phyloP scores from a whole-genome alignment of 768 basidiomycete species.

The Tricholoma saponaceum region DNA sequence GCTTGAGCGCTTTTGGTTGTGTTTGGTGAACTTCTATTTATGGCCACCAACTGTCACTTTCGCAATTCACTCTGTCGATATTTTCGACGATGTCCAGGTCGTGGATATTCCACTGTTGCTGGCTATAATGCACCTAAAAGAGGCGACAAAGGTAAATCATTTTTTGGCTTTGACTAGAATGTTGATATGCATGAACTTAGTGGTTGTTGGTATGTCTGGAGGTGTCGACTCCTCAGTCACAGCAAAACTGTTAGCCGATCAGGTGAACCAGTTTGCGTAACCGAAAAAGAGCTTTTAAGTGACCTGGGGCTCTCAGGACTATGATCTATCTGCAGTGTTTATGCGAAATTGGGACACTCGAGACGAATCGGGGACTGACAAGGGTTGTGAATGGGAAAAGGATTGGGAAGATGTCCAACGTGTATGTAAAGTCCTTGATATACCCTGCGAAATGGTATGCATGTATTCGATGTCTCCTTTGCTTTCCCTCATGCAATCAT shows the following conservation, averaged over 20 bases:
- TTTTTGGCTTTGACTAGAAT: too few relatives aligned
- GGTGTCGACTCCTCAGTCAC: slow-evolving; percentile 94
- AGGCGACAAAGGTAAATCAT: slow-evolving; percentile 26
- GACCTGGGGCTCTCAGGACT: slow-evolving; percentile 45
- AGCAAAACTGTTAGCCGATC: slow-evolving; percentile 67
- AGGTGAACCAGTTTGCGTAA: slow-evolving; percentile 38
- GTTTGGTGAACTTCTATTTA: slow-evolving; percentile 15
- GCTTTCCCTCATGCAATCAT: slow-evolving; percentile 3
- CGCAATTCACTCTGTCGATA: slow-evolving; percentile 9
- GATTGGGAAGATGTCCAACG: slow-evolving; percentile 90
- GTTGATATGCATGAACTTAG: slow-evolving; percentile 33
- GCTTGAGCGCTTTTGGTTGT: slow-evolving; percentile 22
- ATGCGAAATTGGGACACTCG: slow-evolving; percentile 97
- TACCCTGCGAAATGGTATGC: slow-evolving; percentile 72
- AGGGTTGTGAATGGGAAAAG: slow-evolving; percentile 93
- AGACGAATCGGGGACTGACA: slow-evolving; percentile 73
- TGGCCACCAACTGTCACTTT: slow-evolving; percentile 8
- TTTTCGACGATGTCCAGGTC: slow-evolving; percentile 9
- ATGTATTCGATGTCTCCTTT: neutral
- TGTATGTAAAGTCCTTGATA: slow-evolving; percentile 69
- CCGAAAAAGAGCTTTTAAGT: neutral
- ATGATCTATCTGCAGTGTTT: slow-evolving; percentile 81
- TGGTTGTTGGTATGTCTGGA: slow-evolving; percentile 91
- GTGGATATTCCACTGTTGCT: slow-evolving; percentile 9
- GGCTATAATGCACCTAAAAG: slow-evolving; percentile 16